phyloP scores from a whole-genome alignment of 1,139 yeast species.

The Taiozyma sp. region DNA sequence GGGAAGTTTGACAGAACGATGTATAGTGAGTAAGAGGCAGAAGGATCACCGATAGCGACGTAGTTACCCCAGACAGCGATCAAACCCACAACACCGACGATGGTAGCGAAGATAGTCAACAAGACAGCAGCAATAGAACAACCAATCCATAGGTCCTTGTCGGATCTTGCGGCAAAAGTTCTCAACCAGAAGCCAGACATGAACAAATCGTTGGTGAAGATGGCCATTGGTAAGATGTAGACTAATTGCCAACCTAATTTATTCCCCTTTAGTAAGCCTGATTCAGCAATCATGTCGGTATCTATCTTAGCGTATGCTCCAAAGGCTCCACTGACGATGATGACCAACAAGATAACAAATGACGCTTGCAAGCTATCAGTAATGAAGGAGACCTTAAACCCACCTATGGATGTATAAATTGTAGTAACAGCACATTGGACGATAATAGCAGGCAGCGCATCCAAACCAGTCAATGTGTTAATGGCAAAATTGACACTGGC shows the following conservation, averaged over 20 bases:
- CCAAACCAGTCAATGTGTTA: slow-evolving; percentile 69
- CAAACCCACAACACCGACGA: slow-evolving; percentile 80
- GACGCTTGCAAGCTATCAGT: slow-evolving; percentile 88
- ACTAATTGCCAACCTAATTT: slow-evolving; percentile 85
- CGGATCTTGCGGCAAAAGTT: slow-evolving; percentile 81
- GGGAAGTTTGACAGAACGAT: slow-evolving; percentile 68
- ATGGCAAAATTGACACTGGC: slow-evolving; percentile 75
- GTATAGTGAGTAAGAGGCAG: slow-evolving; percentile 60
- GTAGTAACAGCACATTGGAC: slow-evolving; percentile 87
- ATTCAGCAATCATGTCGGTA: slow-evolving; percentile 50
- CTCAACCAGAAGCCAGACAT: slow-evolving; percentile 92
- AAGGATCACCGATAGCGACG: slow-evolving; percentile 50
- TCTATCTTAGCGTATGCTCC: slow-evolving; percentile 76
- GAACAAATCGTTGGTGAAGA: slow-evolving; percentile 85
- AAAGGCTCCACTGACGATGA: slow-evolving; percentile 75
- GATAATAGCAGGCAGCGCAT: slow-evolving; percentile 77
- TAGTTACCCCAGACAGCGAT: slow-evolving; percentile 89
- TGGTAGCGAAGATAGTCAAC: slow-evolving; percentile 54
- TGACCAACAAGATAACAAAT: slow-evolving; percentile 53
- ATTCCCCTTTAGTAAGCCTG: slow-evolving; percentile 59
- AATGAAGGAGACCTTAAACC: slow-evolving; percentile 80
- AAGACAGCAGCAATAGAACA: slow-evolving; percentile 69
- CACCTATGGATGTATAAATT: slow-evolving; percentile 84
- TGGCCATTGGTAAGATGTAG: slow-evolving; percentile 80
- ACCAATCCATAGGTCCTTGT: slow-evolving; percentile 72